Evolutionary conservation across 2,329 filamentous ascomycete species (phyloP), one percentile per base, ranked within the genome.

Genomic region (Trichophyton schoenleinii): DNA sequence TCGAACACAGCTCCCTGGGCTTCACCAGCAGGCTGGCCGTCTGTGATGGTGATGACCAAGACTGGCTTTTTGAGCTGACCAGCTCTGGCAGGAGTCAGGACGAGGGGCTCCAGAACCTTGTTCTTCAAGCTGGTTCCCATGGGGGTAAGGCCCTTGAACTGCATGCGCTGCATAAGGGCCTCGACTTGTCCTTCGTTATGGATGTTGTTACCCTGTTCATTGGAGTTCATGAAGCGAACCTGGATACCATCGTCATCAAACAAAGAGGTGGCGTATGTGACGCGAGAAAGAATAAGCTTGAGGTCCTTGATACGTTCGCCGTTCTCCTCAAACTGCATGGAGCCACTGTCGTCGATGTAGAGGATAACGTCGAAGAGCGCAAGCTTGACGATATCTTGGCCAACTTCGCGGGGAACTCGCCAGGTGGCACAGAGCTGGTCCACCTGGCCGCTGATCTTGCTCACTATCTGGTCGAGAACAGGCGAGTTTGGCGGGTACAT

Each of bases 161-260:
- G 78, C 63, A 86, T 81, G 63, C 77, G 79, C 31, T 74, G 69
- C 66, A 87, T 79, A 60, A 87, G 75, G 60, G 78, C 74, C 60
- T 83, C 77, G 48, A 86, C 80, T 67, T 87, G 82, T 58, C 79
- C 76, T 62, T 82, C 80, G 59, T 70, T 80, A 49, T 77, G 78
- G 64, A 87, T 82, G 61, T 79, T 76, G 66, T 86, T 81, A 38
- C 71, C 79, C 67, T 68, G 73, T 66, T 75, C 71, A 22, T 78
- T 75, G 11, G 81, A 81, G 74, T 88, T 87, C 85, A 88, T 87
- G 77, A 87, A 87, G 53, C 85, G 83, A 44, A 87, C 74, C 31
- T 81, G 81, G 64, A 88, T 85, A 48, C 85, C 85, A 67, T 88
- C 85, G 38, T 83, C 77, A 65, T 88, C 85, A 67, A 88, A 88